phyloP scores from a whole-genome alignment of 2,329 filamentous ascomycete genomes.

The Xylariaceae sp. region DNA sequence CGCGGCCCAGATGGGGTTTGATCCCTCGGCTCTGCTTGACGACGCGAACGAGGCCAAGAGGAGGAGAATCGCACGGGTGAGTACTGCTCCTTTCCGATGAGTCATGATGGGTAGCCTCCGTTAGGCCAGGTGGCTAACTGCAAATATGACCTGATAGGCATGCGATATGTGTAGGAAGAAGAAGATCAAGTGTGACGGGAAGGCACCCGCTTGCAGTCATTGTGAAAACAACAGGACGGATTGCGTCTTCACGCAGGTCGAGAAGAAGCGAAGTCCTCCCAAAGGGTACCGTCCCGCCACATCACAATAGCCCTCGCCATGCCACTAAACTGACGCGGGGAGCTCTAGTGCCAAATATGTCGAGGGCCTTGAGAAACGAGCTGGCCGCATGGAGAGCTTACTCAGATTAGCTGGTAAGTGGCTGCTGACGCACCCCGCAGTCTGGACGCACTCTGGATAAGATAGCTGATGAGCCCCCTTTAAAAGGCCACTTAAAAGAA shows the following conservation, averaged over 20 bases:
- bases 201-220: conserved; percentile 89
- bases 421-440: too few relatives aligned
- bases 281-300: conserved; percentile 65
- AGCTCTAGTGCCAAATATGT: conserved; percentile 89
- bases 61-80: conserved; percentile 79
- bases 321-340: neutral
- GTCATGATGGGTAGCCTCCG: neutral
- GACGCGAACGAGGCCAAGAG: conserved; percentile 79
- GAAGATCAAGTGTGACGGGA: conserved; percentile 91
- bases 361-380: conserved; percentile 87
- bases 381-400: conserved; percentile 93
- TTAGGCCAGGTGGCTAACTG: conserved; percentile 9
- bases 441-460: neutral
- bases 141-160: conserved; percentile 49
- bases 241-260: conserved; percentile 94
- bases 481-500: conserved; percentile 70
- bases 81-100: conserved; percentile 22
- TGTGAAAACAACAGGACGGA: conserved; percentile 98
- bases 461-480: conserved; percentile 23
- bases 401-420: conserved; percentile 72
- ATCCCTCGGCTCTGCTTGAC: conserved; percentile 51
- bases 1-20: conserved; percentile 54
- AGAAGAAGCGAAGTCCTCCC: conserved; percentile 96
- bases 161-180: conserved; percentile 75
- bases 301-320: neutral